Conservation (phyloP, 495 filamentous ascomycete genomes). For the Neohortaea acidophila region DNA sequence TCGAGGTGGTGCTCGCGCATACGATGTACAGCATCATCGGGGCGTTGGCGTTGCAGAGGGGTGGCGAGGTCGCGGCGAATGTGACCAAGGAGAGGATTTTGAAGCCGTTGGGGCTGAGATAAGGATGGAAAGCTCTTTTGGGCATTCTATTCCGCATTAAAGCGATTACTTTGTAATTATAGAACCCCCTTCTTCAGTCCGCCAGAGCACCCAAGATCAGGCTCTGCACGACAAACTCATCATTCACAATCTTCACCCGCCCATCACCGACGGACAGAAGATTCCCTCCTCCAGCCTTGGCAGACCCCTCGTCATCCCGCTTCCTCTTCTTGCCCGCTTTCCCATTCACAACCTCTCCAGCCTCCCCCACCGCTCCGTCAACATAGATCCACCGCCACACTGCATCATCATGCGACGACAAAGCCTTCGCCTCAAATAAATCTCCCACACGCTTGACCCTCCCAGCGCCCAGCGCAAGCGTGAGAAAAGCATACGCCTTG, state of each 20-base stretch:
- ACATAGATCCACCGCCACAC: slow-evolving; percentile 72
- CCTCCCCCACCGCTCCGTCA: slow-evolving; percentile 41
- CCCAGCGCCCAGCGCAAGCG: slow-evolving; percentile 58
- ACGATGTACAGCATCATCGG: slow-evolving; percentile 75
- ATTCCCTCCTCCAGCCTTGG: slow-evolving; percentile 17
- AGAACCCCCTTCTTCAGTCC: slow-evolving; percentile 28
- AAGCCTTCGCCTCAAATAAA: slow-evolving; percentile 43
- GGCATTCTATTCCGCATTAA: background rate
- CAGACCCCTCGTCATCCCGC: slow-evolving; percentile 24
- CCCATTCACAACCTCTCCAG: slow-evolving; percentile 32
- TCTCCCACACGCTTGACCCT: slow-evolving; percentile 48
- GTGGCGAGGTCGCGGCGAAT: slow-evolving; percentile 59
- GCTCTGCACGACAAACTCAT: slow-evolving; percentile 86
- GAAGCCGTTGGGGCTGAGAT: slow-evolving; percentile 25
- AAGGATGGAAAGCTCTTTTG: background rate
- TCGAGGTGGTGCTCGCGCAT: slow-evolving; percentile 54
- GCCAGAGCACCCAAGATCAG: slow-evolving; percentile 70
- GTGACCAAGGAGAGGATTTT: slow-evolving; percentile 67
- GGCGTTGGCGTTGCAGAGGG: slow-evolving; percentile 71
- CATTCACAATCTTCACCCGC: slow-evolving; percentile 50
- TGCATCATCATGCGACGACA: slow-evolving; percentile 29
- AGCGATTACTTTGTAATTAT: background rate
- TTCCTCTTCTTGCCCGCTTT: slow-evolving; percentile 34
- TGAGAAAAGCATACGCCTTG: slow-evolving; percentile 55
- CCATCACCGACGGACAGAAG: slow-evolving; percentile 25